A percentile compares a stretch with the other conserved stretches of the same genome.
phyloP scores from a whole-genome alignment of 768 basidiomycete species.

The Boletus tylopilopsis region DNA sequence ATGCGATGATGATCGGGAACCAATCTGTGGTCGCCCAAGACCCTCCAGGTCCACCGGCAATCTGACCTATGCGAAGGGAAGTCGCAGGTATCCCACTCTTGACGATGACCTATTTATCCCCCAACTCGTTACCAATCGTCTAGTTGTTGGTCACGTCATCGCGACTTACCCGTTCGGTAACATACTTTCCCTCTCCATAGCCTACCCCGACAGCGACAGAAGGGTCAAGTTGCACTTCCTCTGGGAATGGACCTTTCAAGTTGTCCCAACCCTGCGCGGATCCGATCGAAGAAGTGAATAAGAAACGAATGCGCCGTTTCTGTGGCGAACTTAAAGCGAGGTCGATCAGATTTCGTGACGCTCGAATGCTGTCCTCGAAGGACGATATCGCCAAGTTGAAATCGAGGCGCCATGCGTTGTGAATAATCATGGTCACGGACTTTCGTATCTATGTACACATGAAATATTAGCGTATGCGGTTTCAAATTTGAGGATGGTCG shows the following conservation, averaged over 20 bases:
- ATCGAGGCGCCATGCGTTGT: conserved; percentile 41
- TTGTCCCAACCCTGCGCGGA: conserved; percentile 23
- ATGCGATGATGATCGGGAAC: conserved; percentile 42
- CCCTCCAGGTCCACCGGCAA: conserved; percentile 38
- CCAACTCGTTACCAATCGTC: background rate
- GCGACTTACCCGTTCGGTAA: conserved; percentile 30
- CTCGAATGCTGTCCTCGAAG: conserved; percentile 35
- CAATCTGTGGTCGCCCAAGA: conserved; percentile 44
- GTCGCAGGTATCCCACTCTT: conserved; percentile 25
- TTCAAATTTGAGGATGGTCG: background rate
- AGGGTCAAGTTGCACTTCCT: conserved; percentile 31
- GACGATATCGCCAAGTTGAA: conserved; percentile 38
- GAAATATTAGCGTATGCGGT: background rate
- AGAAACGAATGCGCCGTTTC: conserved; percentile 9
- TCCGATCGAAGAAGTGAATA: conserved; percentile 27
- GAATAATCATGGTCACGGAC: conserved; percentile 31
- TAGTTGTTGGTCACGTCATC: background rate
- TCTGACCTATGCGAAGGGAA: conserved; percentile 33
- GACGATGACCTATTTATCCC: conserved; percentile 20
- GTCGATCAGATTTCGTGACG: conserved; percentile 32
- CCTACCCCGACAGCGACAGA: conserved; percentile 30
- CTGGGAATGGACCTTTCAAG: conserved; percentile 31
- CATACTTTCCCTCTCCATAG: conserved; percentile 38
- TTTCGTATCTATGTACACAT: conserved; percentile 12
- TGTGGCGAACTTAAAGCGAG: conserved; percentile 5